These are phyloP conservation scores for Tetrahymena borealis DNA, from an alignment of 73 alveolate genomes.

Conservation along the genomic window DNA sequence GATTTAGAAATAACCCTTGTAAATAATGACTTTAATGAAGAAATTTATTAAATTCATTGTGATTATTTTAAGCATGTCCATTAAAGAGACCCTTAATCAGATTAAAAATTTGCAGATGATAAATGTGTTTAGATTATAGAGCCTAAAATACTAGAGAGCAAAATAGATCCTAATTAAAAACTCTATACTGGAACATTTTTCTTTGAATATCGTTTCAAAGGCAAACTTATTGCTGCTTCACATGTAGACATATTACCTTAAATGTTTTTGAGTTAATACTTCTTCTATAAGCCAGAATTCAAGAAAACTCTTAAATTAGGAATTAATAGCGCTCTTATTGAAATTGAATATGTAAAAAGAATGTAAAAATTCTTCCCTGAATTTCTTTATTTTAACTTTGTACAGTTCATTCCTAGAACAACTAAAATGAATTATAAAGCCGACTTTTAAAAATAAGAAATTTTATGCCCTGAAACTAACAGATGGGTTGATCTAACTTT, in stretches of 20 bases:
- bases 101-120: not conserved
- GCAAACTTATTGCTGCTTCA: not conserved
- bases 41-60: not conserved
- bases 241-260: not conserved
- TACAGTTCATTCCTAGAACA: not conserved
- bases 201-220: not conserved
- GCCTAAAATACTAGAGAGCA: not conserved
- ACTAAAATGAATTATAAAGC: not conserved
- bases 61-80: not conserved
- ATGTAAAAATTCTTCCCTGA: not conserved
- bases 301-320: not conserved
- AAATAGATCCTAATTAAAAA: not conserved
- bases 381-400: not conserved
- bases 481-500: not conserved
- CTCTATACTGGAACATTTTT: not conserved
- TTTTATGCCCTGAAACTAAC: not conserved
- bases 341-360: not conserved
- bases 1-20: not conserved
- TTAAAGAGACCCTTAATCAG: not conserved
- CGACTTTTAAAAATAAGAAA: not conserved
- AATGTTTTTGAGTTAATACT: not conserved
- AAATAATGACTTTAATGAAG: not conserved
- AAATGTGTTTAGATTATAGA: not conserved
- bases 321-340: not conserved
- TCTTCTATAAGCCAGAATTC: not conserved